Base-by-base conservation (phyloP, 2,329 filamentous ascomycete genomes). In the Trichoderma harzianum region DNA sequence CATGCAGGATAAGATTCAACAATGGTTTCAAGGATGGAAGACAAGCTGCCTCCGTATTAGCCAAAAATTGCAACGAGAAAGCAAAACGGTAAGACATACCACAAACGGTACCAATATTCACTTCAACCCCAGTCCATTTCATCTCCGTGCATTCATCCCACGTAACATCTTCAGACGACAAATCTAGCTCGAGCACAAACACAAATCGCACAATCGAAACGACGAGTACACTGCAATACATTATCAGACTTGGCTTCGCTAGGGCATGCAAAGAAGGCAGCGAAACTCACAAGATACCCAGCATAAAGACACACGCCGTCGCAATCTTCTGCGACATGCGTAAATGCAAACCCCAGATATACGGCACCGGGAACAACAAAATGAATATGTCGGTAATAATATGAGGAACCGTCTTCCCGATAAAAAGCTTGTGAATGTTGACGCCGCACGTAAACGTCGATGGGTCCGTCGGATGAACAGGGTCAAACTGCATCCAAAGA, bases 321-420 rank as follows among this genome's bases (percentile, higher is more conserved):
- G 73, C 74, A 43, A 78, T 16, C 61, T 78, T 78, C 53, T 77
- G 75, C 1, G 70, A 18, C 28, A 32, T 60, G 2, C 73, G 75
- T 39, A 79, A 69, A 10, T 74, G 71, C 3, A 79, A 51, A 18
- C 72, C 72, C 63, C 73, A 77, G 11, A 79, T 73, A 24, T 75
- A 72, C 2, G 75, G 76, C 2, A 79, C 58, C 1, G 78, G 78
- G 3, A 78, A 65, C 2, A 74, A 12, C 11, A 79, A 73, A 10
- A 78, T 74, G 2, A 76, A n/a, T 1, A 74, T 62, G n/a, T 79
- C 77, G 11, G 75, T 75, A 10, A 75, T 71, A 28, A 78, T 75
- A 64, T 78, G 75, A 6, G 76, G 73, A 8, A 77, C 74, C 7
- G 74, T 71, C 51, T 77, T 78, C 5, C 73, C 74, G 57, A 74